These are phyloP conservation scores for Pythium angustatum DNA, from an alignment of 352 stramenopile genomes.

Conservation along the genomic window DNA sequence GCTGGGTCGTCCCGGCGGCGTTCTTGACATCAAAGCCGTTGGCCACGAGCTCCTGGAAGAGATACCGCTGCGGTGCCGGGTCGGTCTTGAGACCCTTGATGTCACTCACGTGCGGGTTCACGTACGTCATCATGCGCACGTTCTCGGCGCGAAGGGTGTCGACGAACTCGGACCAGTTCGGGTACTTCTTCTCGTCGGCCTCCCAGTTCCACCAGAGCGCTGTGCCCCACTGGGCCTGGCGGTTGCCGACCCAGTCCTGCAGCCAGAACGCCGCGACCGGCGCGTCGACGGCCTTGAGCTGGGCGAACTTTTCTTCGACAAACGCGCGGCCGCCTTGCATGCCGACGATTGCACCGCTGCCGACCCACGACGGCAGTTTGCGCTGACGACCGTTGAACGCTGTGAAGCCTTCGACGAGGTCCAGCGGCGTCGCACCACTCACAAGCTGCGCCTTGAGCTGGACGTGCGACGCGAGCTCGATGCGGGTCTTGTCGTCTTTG, in stretches of 20 bases:
- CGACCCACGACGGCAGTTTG: slow-evolving; percentile 11
- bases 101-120: slow-evolving; percentile 18
- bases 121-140: slow-evolving; percentile 16
- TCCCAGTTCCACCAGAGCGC: slow-evolving; percentile 24
- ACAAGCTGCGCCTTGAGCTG: slow-evolving; percentile 14
- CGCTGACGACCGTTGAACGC: slow-evolving; percentile 10
- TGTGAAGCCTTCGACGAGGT: slow-evolving; percentile 14
- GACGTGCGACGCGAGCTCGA: slow-evolving; percentile 5
- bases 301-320: slow-evolving; percentile 12
- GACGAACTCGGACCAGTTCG: slow-evolving; percentile 23
- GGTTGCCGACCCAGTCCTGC: slow-evolving; percentile 22
- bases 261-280: slow-evolving; percentile 18
- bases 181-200: slow-evolving; percentile 11
- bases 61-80: slow-evolving; percentile 14
- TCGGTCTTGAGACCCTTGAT: slow-evolving; percentile 22
- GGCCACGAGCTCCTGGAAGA: slow-evolving; percentile 16
- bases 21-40: slow-evolving; percentile 15
- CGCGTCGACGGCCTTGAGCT: slow-evolving; percentile 18
- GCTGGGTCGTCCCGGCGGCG: slow-evolving; percentile 4
- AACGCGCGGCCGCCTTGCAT: slow-evolving; percentile 21
- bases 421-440: slow-evolving; percentile 6
- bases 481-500: slow-evolving; percentile 16
- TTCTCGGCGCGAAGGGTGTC: slow-evolving; percentile 6
- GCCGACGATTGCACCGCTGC: slow-evolving; percentile 16
- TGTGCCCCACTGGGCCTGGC: slow-evolving; percentile 13